Conservation (phyloP, 179 eudicot species). For the Spinacia oleracea region DNA sequence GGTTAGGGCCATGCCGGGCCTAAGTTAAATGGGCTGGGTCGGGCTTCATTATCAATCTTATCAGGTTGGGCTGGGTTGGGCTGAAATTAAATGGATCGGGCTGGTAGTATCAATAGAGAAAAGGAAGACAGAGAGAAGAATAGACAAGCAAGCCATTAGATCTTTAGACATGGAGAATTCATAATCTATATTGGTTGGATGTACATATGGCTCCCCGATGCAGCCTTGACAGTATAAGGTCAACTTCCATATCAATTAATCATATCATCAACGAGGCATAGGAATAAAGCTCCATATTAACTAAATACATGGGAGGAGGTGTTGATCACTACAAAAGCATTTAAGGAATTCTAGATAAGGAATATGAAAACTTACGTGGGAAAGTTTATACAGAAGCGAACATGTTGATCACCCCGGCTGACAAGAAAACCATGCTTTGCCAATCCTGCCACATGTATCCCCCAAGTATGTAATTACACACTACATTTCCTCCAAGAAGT, state of each 20-base stretch:
- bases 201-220: not conserved
- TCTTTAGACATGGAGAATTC: not conserved
- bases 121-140: not conserved
- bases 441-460: conserved; percentile 53
- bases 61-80: too few species aligned
- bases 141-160: not conserved
- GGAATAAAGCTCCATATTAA: not conserved
- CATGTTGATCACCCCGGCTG: conserved; percentile 76
- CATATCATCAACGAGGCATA: not conserved
- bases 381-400: conserved; percentile 71
- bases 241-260: not conserved
- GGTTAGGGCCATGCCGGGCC: too few species aligned
- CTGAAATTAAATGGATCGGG: too few species aligned
- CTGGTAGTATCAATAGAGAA: too few species aligned
- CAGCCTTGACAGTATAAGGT: not conserved
- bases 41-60: too few species aligned
- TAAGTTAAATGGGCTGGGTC: too few species aligned
- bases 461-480: conserved; percentile 4
- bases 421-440: conserved; percentile 69
- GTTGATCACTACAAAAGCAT: not conserved
- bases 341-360: not conserved
- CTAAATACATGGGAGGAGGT: not conserved
- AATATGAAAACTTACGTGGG: conserved; percentile 56
- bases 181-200: not conserved
- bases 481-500: not conserved